Evolutionary conservation across 805 yeast genomes (phyloP).

Genomic region (Candida koratica): DNA sequence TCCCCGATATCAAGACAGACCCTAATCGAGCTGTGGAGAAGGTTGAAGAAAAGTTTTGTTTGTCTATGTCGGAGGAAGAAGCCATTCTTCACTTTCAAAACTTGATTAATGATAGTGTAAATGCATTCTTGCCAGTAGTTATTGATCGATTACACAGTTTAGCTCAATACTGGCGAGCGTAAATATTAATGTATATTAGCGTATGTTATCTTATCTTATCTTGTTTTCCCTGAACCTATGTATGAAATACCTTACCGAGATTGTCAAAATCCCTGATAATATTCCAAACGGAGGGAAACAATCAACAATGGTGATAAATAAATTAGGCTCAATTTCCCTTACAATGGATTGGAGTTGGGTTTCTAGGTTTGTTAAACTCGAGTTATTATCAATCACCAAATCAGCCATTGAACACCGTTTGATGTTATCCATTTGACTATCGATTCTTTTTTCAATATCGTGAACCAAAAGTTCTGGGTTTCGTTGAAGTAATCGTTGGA

Average conservation of each 20-base stretch:
- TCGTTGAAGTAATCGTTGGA: slow-evolving; percentile 58
- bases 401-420: slow-evolving; percentile 61
- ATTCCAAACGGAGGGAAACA: slow-evolving; percentile 27
- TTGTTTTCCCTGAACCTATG: slow-evolving; percentile 19
- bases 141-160: slow-evolving; percentile 91
- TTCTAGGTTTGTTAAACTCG: slow-evolving; percentile 22
- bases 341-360: slow-evolving; percentile 21
- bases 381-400: slow-evolving; percentile 60
- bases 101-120: slow-evolving; percentile 89
- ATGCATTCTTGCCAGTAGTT: slow-evolving; percentile 89
- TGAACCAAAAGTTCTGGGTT: slow-evolving; percentile 61
- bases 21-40: slow-evolving; percentile 83
- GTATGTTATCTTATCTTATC: neutral
- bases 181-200: slow-evolving; percentile 1
- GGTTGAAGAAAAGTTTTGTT: slow-evolving; percentile 89
- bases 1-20: slow-evolving; percentile 84
- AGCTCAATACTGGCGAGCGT: slow-evolving; percentile 98
- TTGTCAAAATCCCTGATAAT: slow-evolving; percentile 21
- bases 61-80: slow-evolving; percentile 92
- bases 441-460: slow-evolving; percentile 71
- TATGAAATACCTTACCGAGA: slow-evolving; percentile 17
- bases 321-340: slow-evolving; percentile 24
- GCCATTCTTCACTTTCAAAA: slow-evolving; percentile 94
- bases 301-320: slow-evolving; percentile 19
- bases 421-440: slow-evolving; percentile 67